Percentiles rank a stretch among this genome's conserved stretches.
phyloP scores from a whole-genome alignment of 2,329 filamentous ascomycete genomes.

The Parastagonospora nodorum region DNA sequence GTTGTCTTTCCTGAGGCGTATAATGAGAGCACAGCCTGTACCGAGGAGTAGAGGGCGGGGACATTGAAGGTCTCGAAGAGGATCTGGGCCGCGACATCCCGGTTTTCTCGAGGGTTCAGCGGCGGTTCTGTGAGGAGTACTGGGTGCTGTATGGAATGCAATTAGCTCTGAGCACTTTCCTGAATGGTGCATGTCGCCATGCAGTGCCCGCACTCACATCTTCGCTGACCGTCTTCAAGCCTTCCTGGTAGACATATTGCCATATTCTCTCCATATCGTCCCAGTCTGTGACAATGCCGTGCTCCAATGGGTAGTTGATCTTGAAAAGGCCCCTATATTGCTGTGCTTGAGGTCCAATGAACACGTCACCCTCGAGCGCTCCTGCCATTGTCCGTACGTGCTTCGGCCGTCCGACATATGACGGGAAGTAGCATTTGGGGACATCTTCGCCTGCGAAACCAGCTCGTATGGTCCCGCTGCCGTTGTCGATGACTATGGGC shows the following conservation, averaged over 20 bases:
- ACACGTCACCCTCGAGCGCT: conserved; percentile 93
- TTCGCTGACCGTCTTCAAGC: conserved; percentile 94
- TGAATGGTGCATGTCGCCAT: conserved; percentile 8
- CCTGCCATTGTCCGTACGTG: conserved; percentile 94
- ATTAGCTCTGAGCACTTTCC: conserved; percentile 15
- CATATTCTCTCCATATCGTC: conserved; percentile 99
- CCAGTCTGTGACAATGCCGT: conserved; percentile 99
- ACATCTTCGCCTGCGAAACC: conserved; percentile 96
- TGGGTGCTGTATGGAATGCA: conserved; percentile 68
- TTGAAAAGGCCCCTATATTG: conserved; percentile 92
- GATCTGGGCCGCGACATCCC: conserved; percentile 94
- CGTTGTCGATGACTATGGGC: conserved; percentile 98
- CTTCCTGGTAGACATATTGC: conserved; percentile 96
- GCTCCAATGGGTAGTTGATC: conserved; percentile 93
- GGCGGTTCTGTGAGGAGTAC: conserved; percentile 96
- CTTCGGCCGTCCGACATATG: conserved; percentile 94
- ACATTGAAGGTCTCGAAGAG: conserved; percentile 99
- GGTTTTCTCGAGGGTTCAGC: conserved; percentile 91
- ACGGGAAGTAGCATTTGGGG: conserved; percentile 96
- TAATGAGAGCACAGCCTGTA: conserved; percentile 92
- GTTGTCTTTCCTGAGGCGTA: conserved; percentile 96
- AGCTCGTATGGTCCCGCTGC: conserved; percentile 94
- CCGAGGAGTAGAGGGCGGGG: conserved; percentile 91
- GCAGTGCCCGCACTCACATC: conserved; percentile 64
- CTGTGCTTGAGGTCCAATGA: conserved; percentile 90